Base-by-base conservation (phyloP, 768 basidiomycete species). In the Lactarius hatsudake region DNA sequence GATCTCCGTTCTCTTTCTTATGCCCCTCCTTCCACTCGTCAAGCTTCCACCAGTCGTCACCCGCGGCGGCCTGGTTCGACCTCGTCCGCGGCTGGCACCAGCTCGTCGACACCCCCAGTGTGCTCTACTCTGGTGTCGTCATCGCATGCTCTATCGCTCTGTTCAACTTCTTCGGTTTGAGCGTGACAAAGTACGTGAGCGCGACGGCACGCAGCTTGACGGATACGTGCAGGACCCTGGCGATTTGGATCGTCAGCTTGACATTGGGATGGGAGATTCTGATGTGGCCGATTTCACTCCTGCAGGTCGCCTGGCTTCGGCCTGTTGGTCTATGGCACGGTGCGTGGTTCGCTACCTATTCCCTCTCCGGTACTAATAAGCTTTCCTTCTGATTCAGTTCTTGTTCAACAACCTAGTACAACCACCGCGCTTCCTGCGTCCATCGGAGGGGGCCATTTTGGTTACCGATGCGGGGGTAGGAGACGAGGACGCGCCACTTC, bases 181-280 rank as follows among this genome's bases (percentile, higher is more conserved):
- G 91, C 75, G 93, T 97, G 66, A 96, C 95, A n/a, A 84, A 88
- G 69, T 88, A 93, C 74, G 92, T 98, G 66, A 94, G 90, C 75
- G 96, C 96, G 40, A 97, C 95, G 1, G 93, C 93, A 20, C 86
- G 96, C 68, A 91, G 89, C 63, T 82, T 97, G 65, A 92, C 94
- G 43, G 97, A 99, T 77, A 96, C 95, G 7, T 97, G 94, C 79
- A 84, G 97, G 72, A 98, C 97, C 1, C 82, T 98, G 62, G 85
- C 86, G n/a, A 98, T 99, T 75, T 99, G 97, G 97, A 79, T 96
- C 70, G 80, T 99, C 73, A 94, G 92, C 74, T 82, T 97, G 61
- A 87, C 83, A 1, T 78, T 97, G 30, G 94, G 96, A 5, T 98
- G 96, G 96, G 96, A 98, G 78, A 82, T 81, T 66, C 80, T 98